Evolutionary conservation across 768 basidiomycete genomes (phyloP).

Genomic region (Lentinus brumalis): DNA sequence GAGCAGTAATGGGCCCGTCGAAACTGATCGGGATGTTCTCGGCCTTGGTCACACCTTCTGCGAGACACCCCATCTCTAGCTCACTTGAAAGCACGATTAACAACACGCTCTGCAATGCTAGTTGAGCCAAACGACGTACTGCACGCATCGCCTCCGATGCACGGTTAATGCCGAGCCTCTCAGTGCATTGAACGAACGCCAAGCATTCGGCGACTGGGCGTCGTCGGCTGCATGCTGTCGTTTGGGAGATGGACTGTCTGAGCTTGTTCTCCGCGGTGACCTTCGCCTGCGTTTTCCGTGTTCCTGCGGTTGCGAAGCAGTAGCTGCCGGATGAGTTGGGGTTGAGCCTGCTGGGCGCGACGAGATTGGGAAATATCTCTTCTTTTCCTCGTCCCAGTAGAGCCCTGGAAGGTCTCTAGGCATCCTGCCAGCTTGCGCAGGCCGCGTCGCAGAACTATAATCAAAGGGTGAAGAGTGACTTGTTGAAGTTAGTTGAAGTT

Average conservation of each 20-base stretch:
- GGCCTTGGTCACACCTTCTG: background rate
- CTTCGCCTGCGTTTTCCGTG: background rate
- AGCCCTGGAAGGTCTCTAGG: slow-evolving; percentile 34
- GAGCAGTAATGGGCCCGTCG: background rate
- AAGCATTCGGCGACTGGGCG: background rate
- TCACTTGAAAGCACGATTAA: background rate
- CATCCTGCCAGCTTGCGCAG: background rate
- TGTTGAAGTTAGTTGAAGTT: too few species aligned
- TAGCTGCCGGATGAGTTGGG: background rate
- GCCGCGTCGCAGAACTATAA: background rate
- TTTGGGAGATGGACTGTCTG: background rate
- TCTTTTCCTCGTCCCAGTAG: slow-evolving; percentile 34
- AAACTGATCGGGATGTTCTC: background rate
- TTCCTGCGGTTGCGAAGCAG: background rate
- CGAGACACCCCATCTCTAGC: background rate
- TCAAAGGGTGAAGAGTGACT: background rate
- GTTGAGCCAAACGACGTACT: background rate
- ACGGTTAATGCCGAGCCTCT: background rate
- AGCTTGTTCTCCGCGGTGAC: background rate
- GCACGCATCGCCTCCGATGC: background rate
- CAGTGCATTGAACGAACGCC: background rate
- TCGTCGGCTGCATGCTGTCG: background rate
- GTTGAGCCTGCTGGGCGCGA: slow-evolving; percentile 16
- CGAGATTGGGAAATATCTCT: slow-evolving; percentile 33
- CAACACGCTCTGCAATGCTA: background rate